phyloP scores from a whole-genome alignment of 2,329 filamentous ascomycete genomes.

The Metarhizium album region DNA sequence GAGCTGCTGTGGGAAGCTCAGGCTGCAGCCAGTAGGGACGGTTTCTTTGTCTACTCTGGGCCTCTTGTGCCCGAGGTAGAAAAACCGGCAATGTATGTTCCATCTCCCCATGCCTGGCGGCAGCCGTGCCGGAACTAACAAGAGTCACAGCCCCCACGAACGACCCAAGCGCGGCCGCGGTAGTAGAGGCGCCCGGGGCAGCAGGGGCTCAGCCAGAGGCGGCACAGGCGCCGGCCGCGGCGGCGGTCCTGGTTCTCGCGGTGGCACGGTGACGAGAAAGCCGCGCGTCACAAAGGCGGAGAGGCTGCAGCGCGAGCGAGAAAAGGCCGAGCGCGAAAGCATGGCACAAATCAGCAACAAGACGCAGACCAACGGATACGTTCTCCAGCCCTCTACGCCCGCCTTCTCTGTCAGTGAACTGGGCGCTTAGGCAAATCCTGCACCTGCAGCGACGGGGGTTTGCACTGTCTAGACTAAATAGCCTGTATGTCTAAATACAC shows the following conservation, averaged over 20 bases:
- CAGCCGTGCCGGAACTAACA: conserved; percentile 1
- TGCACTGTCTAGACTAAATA: neutral
- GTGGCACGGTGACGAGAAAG: conserved; percentile 64
- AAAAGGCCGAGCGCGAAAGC: conserved; percentile 65
- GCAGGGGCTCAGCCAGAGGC: conserved; percentile 51
- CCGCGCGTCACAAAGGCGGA: conserved; percentile 80
- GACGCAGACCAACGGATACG: conserved; percentile 26
- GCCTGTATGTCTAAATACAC: neutral
- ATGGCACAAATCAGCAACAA: conserved; percentile 28
- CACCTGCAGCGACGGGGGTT: neutral
- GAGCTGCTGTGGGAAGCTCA: conserved; percentile 93
- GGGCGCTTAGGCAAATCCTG: conserved; percentile 16
- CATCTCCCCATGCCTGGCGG: neutral
- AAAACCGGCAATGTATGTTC: conserved; percentile 45
- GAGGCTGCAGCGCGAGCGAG: conserved; percentile 67
- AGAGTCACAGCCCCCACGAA: conserved; percentile 51
- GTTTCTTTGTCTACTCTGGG: conserved; percentile 96
- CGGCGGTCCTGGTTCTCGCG: conserved; percentile 59
- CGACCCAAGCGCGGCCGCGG: conserved; percentile 59
- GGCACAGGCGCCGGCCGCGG: conserved; percentile 33
- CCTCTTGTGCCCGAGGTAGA: conserved; percentile 81
- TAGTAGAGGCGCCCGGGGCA: conserved; percentile 37
- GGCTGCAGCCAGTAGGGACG: conserved; percentile 85
- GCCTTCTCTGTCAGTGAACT: conserved; percentile 27
- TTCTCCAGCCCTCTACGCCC: conserved; percentile 27